Conservation (phyloP, 1,284 basidiomycete genomes). For the Hemileia vastatrix region DNA sequence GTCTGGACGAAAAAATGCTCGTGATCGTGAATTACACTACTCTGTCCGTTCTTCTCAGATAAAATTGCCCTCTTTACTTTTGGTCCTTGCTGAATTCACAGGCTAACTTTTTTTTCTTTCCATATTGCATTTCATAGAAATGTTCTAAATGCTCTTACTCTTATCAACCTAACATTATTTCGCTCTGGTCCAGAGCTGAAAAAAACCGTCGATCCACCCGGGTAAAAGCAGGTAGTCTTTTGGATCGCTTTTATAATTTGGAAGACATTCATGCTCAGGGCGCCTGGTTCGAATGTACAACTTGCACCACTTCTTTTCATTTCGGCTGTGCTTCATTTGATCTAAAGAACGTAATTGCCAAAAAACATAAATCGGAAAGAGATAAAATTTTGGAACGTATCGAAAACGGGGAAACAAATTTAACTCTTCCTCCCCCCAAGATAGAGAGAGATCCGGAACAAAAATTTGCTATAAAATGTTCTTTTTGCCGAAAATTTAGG, state of each 20-base stretch:
- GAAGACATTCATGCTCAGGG: constrained; percentile 22
- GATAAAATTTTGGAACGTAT: background rate
- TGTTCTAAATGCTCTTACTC: constrained; percentile 16
- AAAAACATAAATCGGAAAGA: constrained; percentile 15
- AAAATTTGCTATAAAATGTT: constrained; percentile 21
- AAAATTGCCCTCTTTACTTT: no score
- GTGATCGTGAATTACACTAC: no score
- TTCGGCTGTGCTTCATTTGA: constrained; percentile 21
- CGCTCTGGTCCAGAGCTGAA: constrained; percentile 9
- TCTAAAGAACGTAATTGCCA: constrained; percentile 17
- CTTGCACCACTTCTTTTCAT: constrained; percentile 20
- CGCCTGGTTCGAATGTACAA: constrained; percentile 20
- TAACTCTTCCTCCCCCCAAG: constrained; percentile 8
- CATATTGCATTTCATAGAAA: no score
- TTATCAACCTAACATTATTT: constrained; percentile 15
- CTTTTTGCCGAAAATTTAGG: constrained; percentile 12
- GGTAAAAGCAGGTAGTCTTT: no score
- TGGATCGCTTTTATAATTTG: constrained; percentile 8
- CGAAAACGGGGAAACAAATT: no score
- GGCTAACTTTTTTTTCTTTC: no score
- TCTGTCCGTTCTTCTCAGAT: no score
- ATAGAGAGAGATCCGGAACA: constrained; percentile 19
- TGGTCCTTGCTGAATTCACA: no score
- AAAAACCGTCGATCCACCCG: constrained; percentile 8
- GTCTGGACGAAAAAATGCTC: no score